These are phyloP conservation scores for Sindora glabra DNA, from an alignment of 306 rosid genomes.

Conservation along the genomic window DNA sequence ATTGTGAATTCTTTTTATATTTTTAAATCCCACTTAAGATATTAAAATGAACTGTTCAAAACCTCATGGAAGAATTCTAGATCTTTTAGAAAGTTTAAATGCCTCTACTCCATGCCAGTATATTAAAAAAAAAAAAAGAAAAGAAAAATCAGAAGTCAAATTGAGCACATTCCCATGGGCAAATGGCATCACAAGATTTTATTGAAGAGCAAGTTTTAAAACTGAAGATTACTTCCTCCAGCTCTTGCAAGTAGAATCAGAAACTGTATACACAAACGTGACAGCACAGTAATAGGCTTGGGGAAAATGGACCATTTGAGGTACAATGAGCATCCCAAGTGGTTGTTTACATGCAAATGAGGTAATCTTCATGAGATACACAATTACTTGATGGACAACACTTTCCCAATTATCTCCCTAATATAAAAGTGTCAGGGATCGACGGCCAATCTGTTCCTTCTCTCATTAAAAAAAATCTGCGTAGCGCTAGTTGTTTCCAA, in stretches of 20 bases:
- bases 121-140: neutral
- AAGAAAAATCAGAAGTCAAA: neutral
- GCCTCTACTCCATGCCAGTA: neutral
- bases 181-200: neutral
- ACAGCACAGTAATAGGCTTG: neutral
- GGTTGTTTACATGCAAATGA: too few species aligned
- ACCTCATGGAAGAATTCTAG: conserved; percentile 7
- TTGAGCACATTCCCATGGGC: neutral
- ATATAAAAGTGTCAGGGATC: too few species aligned
- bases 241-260: too few species aligned
- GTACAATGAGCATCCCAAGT: too few species aligned
- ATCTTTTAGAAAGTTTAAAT: conserved; percentile 6
- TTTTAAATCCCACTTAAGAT: too few species aligned
- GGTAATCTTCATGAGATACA: too few species aligned
- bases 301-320: neutral
- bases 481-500: too few species aligned
- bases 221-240: neutral
- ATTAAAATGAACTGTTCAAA: neutral
- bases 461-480: too few species aligned
- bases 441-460: too few species aligned
- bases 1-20: too few species aligned
- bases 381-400: neutral
- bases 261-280: conserved; percentile 1
- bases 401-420: conserved; percentile 12
- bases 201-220: neutral